These are phyloP conservation scores for Choanephora cucurbitarum DNA, from an alignment of 371 early-diverging fungal species.

Conservation along the genomic window DNA sequence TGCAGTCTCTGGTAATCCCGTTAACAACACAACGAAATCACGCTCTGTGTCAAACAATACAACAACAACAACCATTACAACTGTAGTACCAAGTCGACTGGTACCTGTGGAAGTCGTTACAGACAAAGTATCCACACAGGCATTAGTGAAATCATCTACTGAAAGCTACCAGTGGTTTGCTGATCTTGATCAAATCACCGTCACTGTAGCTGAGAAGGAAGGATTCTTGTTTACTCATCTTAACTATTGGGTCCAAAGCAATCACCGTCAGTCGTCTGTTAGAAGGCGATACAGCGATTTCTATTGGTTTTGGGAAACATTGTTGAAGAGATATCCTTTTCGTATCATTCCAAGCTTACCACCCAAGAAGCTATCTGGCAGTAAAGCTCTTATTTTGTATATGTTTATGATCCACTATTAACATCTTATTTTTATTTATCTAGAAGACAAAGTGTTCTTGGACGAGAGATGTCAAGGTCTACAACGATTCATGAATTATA, in stretches of 20 bases:
- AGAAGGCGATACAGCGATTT: conserved; percentile 52
- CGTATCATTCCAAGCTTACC: conserved; percentile 47
- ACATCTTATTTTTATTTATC: conserved; percentile 1
- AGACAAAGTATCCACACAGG: conserved; percentile 18
- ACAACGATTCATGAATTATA: conserved; percentile 67
- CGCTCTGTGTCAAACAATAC: conserved; percentile 5
- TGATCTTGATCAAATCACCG: conserved; percentile 55
- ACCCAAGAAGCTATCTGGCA: conserved; percentile 48
- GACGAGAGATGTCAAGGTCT: conserved; percentile 71
- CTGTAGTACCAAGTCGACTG: neutral
- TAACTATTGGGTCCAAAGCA: conserved; percentile 48
- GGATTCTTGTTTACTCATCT: conserved; percentile 53
- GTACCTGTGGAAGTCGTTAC: conserved; percentile 6
- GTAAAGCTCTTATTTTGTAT: conserved; percentile 27
- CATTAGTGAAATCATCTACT: conserved; percentile 18
- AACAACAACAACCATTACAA: neutral
- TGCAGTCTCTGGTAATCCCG: neutral
- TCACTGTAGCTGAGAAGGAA: conserved; percentile 73
- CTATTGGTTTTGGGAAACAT: conserved; percentile 46
- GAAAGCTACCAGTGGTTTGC: conserved; percentile 47
- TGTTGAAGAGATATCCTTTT: conserved; percentile 44
- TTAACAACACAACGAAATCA: conserved; percentile 1
- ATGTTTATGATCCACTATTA: neutral
- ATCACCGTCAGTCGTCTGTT: conserved; percentile 38
- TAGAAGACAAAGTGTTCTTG: conserved; percentile 68